phyloP scores from a whole-genome alignment of 164 flowering plant species.

The Tetracentron sinense region DNA sequence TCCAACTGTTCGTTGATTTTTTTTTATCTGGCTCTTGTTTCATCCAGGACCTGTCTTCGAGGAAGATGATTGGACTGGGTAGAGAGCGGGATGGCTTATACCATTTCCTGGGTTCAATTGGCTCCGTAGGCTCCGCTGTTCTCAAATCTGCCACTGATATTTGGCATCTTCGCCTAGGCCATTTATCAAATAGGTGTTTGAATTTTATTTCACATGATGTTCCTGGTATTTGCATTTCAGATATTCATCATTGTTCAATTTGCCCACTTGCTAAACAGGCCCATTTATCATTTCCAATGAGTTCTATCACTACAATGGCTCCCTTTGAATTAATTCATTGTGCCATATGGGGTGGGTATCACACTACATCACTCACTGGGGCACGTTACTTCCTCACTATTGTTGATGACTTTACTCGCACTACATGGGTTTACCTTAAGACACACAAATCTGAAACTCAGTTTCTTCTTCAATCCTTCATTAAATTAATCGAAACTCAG shows the following conservation, averaged over 20 bases:
- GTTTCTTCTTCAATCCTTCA: too few species aligned
- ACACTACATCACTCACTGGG: neutral
- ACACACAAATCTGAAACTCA: too few species aligned
- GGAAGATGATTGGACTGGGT: neutral
- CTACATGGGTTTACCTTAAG: too few species aligned
- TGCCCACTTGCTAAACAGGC: too few species aligned
- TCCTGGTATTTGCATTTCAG: neutral
- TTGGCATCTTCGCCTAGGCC: neutral
- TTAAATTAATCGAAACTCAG: neutral
- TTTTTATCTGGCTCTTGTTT: neutral
- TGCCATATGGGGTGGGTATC: neutral
- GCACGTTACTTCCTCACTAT: neutral
- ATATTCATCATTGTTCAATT: too few species aligned
- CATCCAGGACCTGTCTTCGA: neutral
- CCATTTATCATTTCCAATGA: too few species aligned
- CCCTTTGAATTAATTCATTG: neutral
- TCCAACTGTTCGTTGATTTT: too few species aligned
- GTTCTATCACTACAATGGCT: too few species aligned
- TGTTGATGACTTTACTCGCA: neutral
- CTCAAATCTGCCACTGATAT: neutral
- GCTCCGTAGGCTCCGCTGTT: neutral
- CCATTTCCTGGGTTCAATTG: neutral
- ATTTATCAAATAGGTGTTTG: neutral
- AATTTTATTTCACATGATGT: neutral
- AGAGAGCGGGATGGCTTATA: neutral